A percentile compares a stretch with the other conserved stretches of the same genome.
Conservation (phyloP, 192 early-diverging fungal species). For the Coemansia sp. region DNA sequence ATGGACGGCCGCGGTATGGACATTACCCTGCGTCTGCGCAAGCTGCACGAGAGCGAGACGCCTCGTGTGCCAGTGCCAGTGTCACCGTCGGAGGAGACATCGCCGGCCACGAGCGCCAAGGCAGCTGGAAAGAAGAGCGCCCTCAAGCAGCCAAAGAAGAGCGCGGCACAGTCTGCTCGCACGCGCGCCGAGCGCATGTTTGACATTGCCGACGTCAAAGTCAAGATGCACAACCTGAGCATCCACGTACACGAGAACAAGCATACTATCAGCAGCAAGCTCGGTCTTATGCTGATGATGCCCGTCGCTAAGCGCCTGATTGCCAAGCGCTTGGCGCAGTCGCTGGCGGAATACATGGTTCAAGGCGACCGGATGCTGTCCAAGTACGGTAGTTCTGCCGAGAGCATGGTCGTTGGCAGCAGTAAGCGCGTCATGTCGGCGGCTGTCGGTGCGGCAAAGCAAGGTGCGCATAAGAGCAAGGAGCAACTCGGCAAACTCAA, state of each 20-base stretch:
- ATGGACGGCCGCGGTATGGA: constrained; percentile 49
- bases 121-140: constrained; percentile 5
- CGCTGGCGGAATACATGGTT: constrained; percentile 30
- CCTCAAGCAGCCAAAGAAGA: not conserved
- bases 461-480: constrained; percentile 31
- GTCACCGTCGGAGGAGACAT: not conserved
- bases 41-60: constrained; percentile 47
- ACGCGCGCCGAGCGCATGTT: constrained; percentile 25
- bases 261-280: constrained; percentile 36
- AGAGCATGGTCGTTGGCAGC: constrained; percentile 11
- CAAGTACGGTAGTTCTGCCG: constrained; percentile 29
- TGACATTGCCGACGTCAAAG: constrained; percentile 41
- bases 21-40: constrained; percentile 30
- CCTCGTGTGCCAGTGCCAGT: constrained; percentile 6
- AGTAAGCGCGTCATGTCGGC: constrained; percentile 26
- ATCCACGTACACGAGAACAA: constrained; percentile 40
- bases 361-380: constrained; percentile 28
- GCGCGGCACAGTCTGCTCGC: not conserved
- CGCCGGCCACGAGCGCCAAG: not conserved
- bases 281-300: constrained; percentile 33
- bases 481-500: constrained; percentile 11
- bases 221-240: constrained; percentile 41
- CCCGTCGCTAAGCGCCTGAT: constrained; percentile 38
- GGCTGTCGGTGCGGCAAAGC: constrained; percentile 19
- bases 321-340: constrained; percentile 27